Conservation (phyloP, 139 green algal genomes). For the Tetratostichococcus sp. region DNA sequence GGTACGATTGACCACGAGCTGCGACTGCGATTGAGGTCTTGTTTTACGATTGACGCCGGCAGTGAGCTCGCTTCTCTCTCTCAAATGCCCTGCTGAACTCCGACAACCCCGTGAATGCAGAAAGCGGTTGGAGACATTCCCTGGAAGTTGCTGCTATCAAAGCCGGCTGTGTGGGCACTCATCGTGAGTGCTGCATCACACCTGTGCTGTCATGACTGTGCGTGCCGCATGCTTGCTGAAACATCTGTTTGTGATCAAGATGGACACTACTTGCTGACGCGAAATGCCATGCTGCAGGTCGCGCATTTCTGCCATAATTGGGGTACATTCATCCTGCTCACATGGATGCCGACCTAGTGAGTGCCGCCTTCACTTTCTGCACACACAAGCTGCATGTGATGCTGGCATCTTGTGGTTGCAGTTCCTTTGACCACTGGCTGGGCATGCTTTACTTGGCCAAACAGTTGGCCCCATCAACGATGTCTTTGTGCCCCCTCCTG, state of each 20-base stretch:
- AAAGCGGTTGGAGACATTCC: slow-evolving; percentile 67
- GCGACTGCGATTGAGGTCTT: too few relatives aligned
- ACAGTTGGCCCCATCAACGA: too few relatives aligned
- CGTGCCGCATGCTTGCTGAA: too few relatives aligned
- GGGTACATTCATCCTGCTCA: slow-evolving; percentile 98
- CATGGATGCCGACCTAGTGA: slow-evolving; percentile 99
- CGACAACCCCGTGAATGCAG: slow-evolving; percentile 13
- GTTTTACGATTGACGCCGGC: too few relatives aligned
- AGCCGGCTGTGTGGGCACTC: slow-evolving; percentile 89
- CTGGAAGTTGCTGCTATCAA: slow-evolving; percentile 84
- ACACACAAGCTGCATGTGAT: too few relatives aligned
- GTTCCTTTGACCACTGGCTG: too few relatives aligned
- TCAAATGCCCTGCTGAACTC: too few relatives aligned
- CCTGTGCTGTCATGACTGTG: too few relatives aligned
- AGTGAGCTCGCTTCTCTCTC: too few relatives aligned
- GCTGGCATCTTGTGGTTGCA: too few relatives aligned
- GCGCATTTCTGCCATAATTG: slow-evolving; percentile 99
- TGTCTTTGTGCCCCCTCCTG: too few relatives aligned
- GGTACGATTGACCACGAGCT: not conserved
- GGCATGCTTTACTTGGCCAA: too few relatives aligned
- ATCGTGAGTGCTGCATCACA: slow-evolving; percentile 69
- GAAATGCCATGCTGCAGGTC: not conserved
- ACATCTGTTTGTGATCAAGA: not conserved
- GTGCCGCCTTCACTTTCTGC: slow-evolving; percentile 10
- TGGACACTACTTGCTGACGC: not conserved